Evolutionary conservation across 2,329 filamentous ascomycete genomes (phyloP), one percentile per base, ranked within the genome.

Genomic region (Pseudogymnoascus sp.): DNA sequence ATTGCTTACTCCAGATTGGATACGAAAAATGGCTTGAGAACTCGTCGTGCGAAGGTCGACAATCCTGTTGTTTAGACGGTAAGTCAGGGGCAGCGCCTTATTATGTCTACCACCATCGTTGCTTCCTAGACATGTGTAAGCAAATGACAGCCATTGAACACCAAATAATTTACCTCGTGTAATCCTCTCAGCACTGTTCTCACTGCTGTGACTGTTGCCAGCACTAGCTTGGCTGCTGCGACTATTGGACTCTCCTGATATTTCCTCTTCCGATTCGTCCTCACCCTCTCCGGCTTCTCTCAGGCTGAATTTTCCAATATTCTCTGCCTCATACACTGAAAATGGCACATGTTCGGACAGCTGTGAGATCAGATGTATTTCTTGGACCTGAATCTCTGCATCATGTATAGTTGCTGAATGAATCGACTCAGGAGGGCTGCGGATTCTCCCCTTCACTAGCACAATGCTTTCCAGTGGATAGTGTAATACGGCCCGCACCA

Each of bases 401-500:
- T 88, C 81, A 68, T 90, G 87, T 65, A 93, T 84, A 3, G 86
- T 87, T 31, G 89, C 88, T 39, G 90, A 87, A 66, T 87, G 85
- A 63, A 97, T 82, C 39, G 86, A 83, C 68, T 92, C 85, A 5
- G 88, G 85, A 0, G 91, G 88, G 64, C 82, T 80, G 70, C 91
- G 88, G 3, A 96, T 75, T 1, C 82, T 82, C 63, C 90, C 92
- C 60, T 82, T 85, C 62, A 96, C 85, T 62, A 89, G 83, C 4
- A 96, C 85, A 59, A 96, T 82, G 6, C 86, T 88, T 71, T 95
- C 92, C 5, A 87, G 79, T 61, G 87, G 86, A 52, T 96, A 79
- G 71, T 90, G 90, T 74, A 95, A 89, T 2, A 90, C 89, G 89
- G 91, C 96, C 71, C 89, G 87, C 29, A 96, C 80, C 81, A 96